phyloP scores from a whole-genome alignment of 2,329 filamentous ascomycete genomes.

The Alternaria alternata region DNA sequence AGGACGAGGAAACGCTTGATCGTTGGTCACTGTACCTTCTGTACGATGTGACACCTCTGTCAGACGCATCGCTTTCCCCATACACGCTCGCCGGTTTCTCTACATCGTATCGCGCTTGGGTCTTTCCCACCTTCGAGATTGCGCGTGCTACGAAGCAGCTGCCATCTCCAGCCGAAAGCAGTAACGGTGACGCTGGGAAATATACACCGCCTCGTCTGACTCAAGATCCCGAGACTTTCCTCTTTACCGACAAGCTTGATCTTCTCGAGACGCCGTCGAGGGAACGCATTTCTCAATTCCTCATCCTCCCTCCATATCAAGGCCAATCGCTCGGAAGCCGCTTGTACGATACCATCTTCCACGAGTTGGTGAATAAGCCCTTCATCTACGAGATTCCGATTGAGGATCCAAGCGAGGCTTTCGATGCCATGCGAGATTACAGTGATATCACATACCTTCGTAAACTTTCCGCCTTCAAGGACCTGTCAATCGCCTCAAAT shows the following conservation, averaged over 20 bases:
- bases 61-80: constrained; percentile 34
- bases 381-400: constrained; percentile 86
- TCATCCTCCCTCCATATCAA: constrained; percentile 90
- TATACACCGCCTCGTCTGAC: constrained; percentile 36
- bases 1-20: constrained; percentile 74
- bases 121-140: constrained; percentile 60
- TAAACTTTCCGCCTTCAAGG: constrained; percentile 64
- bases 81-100: constrained; percentile 90
- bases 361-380: constrained; percentile 69
- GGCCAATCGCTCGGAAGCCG: constrained; percentile 77
- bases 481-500: constrained; percentile 61
- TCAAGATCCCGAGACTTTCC: constrained; percentile 40
- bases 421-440: constrained; percentile 80
- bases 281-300: constrained; percentile 88
- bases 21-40: constrained; percentile 94
- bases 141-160: constrained; percentile 48
- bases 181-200: constrained; percentile 53
- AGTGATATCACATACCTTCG: constrained; percentile 74
- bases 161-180: constrained; percentile 39
- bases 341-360: constrained; percentile 83
- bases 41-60: constrained; percentile 47
- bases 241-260: constrained; percentile 45
- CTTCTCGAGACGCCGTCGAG: constrained; percentile 74
- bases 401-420: constrained; percentile 90
- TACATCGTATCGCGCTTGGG: constrained; percentile 88